Evolutionary conservation across 2,329 filamentous ascomycete genomes (phyloP).

Genomic region (Fonsecaea multimorphosa): DNA sequence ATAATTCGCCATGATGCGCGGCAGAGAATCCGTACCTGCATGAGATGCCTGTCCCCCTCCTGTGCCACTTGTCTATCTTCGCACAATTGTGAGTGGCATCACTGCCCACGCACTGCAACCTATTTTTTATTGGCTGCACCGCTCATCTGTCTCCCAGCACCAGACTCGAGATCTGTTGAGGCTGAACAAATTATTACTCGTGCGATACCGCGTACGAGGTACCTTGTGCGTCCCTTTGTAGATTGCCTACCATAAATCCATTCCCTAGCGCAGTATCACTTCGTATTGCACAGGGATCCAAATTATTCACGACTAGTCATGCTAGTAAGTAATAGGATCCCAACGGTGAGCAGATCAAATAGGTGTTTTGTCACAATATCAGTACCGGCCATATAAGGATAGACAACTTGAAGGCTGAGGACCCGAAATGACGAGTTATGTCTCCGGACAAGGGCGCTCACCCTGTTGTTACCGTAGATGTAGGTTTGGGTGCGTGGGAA

Average conservation of each 20-base stretch:
- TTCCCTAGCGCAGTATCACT: not conserved
- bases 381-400: not conserved
- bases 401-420: not conserved
- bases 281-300: not conserved
- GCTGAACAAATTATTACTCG: not conserved
- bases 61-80: not conserved
- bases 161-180: not conserved
- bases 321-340: not conserved
- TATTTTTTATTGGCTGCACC: not conserved
- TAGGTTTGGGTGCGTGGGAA: not conserved
- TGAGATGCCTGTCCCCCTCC: not conserved
- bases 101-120: not conserved
- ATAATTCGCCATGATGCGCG: not conserved
- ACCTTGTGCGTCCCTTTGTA: not conserved
- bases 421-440: too few species aligned
- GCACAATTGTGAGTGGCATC: not conserved
- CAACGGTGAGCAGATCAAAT: not conserved
- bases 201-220: not conserved
- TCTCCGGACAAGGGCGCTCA: not conserved
- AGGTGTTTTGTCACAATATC: not conserved
- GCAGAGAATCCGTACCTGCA: conserved; percentile 5
- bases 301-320: not conserved
- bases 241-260: not conserved
- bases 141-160: not conserved
- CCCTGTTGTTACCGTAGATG: not conserved